Evolutionary conservation across 192 early-diverging fungal genomes (phyloP).

Genomic region (Coemansia sp.): DNA sequence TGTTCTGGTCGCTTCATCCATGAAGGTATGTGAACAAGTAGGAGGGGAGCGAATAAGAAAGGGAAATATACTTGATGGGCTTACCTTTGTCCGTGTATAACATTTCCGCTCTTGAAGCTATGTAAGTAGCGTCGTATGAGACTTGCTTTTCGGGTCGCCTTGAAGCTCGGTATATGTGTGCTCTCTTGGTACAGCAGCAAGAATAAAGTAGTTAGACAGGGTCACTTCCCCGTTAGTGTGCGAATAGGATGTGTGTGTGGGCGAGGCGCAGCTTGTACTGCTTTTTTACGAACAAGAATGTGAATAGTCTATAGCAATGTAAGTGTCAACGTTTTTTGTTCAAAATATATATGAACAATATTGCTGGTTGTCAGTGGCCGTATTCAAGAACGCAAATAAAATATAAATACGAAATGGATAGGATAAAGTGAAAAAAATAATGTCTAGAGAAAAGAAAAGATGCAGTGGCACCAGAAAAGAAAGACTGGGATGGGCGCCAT

Average conservation of each 20-base stretch:
- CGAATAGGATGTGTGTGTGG: neutral
- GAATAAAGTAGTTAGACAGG: neutral
- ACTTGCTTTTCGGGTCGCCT: neutral
- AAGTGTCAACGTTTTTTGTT: neutral
- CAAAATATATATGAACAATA: neutral
- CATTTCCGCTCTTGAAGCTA: conserved; percentile 4
- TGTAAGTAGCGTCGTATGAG: neutral
- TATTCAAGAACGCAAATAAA: neutral
- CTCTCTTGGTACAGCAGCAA: neutral
- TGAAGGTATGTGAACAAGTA: neutral
- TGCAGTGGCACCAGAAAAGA: neutral
- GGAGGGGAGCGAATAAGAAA: neutral
- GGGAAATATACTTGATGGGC: neutral
- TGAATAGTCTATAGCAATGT: neutral
- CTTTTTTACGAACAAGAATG: neutral
- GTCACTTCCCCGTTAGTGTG: neutral
- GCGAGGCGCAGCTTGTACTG: conserved; percentile 1
- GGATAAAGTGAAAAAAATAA: conserved; percentile 4
- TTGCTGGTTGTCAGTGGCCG: neutral
- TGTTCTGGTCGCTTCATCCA: neutral
- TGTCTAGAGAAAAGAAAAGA: conserved; percentile 14
- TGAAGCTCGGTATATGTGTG: neutral
- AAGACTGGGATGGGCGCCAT: neutral
- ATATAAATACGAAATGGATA: conserved; percentile 3
- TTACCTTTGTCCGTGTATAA: conserved; percentile 53